These are phyloP conservation scores for Myxozyma nipponensis DNA, from an alignment of 805 yeast genomes.

Conservation along the genomic window DNA sequence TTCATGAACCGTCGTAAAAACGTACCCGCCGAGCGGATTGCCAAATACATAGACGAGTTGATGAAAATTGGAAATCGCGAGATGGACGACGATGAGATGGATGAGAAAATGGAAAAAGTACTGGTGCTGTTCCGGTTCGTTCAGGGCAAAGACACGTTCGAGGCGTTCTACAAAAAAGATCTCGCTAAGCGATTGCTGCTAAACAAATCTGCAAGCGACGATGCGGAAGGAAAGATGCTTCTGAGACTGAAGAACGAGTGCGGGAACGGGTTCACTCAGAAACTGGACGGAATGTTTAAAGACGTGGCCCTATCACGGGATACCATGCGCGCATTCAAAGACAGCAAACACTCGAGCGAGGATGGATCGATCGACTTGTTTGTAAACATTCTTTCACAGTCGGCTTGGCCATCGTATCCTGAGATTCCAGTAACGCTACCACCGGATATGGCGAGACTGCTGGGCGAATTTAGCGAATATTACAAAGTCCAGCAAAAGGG, in stretches of 20 bases:
- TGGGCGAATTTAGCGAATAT: constrained; percentile 30
- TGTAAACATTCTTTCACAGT: constrained; percentile 34
- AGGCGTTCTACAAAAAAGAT: constrained; percentile 77
- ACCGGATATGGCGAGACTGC: constrained; percentile 25
- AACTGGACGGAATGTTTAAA: constrained; percentile 80
- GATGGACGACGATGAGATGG: constrained; percentile 45
- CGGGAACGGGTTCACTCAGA: constrained; percentile 74
- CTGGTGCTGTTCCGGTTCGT: constrained; percentile 62
- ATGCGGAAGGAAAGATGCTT: constrained; percentile 66
- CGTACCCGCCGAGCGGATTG: constrained; percentile 33
- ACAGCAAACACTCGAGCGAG: constrained; percentile 20
- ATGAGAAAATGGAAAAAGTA: constrained; percentile 50
- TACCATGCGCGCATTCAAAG: constrained; percentile 34
- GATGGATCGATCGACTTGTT: constrained; percentile 26
- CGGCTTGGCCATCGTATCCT: constrained; percentile 36
- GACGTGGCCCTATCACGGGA: constrained; percentile 65
- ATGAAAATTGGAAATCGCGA: constrained; percentile 30
- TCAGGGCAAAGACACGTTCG: constrained; percentile 81
- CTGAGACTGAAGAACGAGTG: constrained; percentile 67
- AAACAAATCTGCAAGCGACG: constrained; percentile 46
- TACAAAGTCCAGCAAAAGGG: constrained; percentile 30
- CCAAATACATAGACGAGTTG: constrained; percentile 34
- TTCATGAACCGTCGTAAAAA: constrained; percentile 29
- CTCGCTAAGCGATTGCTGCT: constrained; percentile 73
- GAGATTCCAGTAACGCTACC: constrained; percentile 32